Base-by-base conservation (phyloP, 2,329 filamentous ascomycete genomes). In the Plectosphaerella cucumerina region DNA sequence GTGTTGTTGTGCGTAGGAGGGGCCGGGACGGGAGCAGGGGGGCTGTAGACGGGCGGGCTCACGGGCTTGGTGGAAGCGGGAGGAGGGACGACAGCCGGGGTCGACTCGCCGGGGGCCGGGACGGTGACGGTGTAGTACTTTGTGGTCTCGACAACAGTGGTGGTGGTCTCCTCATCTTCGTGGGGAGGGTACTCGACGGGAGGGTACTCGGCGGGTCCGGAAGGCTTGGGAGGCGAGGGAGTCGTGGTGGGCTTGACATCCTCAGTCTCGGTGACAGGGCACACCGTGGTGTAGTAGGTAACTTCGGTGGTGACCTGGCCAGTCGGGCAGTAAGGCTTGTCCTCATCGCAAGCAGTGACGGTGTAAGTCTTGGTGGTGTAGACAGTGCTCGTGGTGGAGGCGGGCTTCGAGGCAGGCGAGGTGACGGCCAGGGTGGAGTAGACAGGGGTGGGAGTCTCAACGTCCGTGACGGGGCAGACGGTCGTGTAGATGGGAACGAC, bases 281-380 rank as follows among this genome's bases (percentile, higher is more conserved):
- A 69, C 62, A 72, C 62, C 49, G 70, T 73, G 53, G 65, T 70
- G 62, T 64, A 65, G 58, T 63, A 64, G 33, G 67, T 33, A 17
- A 37, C 47, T 31, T n/a, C 22, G 9, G 41, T 20, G 45, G 51
- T 53, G 35, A 35, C 22, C 37, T 56, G 48, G 15, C 23, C 15
- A 17, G 34, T 35, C 0, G 35, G n/a, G 20, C 39, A 42, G 65
- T 71, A 59, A 34, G 59, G 61, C 3, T 72, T 63, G n/a, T 61
- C 60, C 14, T 78, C 68, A 45, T 71, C 73, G 65, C 80, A 84
- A 39, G 75, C 75, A 60, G 76, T 82, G 65, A 82, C 70, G 57
- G 80, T 84, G 55, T 78, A 71, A 54, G 81, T 60, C 12, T 57
- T 57, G 18, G 69, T 73, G 47, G 66, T 67, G 60, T 65, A 72